A percentile compares a stretch with the other conserved stretches of the same genome.
Conservation (phyloP, 345 rosid genomes). For the Hibiscus trionum region DNA sequence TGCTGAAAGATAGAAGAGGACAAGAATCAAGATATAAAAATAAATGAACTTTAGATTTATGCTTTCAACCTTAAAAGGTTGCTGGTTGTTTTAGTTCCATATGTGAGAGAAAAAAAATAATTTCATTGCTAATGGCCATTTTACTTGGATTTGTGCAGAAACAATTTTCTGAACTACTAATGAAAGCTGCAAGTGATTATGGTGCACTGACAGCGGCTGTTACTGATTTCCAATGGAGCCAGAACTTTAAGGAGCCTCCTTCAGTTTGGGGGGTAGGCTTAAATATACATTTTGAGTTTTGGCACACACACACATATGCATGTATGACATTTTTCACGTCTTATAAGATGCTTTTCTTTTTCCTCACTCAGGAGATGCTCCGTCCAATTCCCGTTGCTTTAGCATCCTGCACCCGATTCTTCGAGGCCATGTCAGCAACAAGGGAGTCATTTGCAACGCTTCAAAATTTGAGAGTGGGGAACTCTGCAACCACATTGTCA, state of each 20-base stretch:
- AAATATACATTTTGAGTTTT: not conserved
- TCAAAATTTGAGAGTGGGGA: conserved; percentile 73
- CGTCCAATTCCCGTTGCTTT: conserved; percentile 98
- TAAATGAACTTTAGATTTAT: not conserved
- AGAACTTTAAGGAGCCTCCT: conserved; percentile 95
- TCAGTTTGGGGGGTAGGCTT: conserved; percentile 91
- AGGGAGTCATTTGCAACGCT: conserved; percentile 95
- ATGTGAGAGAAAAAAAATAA: not conserved
- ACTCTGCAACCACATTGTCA: conserved; percentile 44
- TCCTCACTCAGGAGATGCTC: conserved; percentile 69
- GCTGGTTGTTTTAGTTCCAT: not conserved
- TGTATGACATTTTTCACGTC: not conserved
- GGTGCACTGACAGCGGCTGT: conserved; percentile 89
- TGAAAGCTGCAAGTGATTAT: conserved; percentile 98
- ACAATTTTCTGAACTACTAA: conserved; percentile 92
- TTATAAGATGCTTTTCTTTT: not conserved
- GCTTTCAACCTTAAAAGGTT: not conserved
- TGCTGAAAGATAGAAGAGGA: not conserved
- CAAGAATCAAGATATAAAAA: not conserved
- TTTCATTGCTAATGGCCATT: conserved; percentile 6
- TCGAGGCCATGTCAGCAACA: conserved; percentile 98
- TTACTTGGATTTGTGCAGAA: conserved; percentile 44
- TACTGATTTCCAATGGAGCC: conserved; percentile 94
- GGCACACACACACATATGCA: not conserved
- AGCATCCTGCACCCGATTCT: conserved; percentile 94